Percentiles rank a stretch among this genome's conserved stretches.
Evolutionary conservation across 306 rosid species (phyloP).

Genomic region (Vigna mungo): DNA sequence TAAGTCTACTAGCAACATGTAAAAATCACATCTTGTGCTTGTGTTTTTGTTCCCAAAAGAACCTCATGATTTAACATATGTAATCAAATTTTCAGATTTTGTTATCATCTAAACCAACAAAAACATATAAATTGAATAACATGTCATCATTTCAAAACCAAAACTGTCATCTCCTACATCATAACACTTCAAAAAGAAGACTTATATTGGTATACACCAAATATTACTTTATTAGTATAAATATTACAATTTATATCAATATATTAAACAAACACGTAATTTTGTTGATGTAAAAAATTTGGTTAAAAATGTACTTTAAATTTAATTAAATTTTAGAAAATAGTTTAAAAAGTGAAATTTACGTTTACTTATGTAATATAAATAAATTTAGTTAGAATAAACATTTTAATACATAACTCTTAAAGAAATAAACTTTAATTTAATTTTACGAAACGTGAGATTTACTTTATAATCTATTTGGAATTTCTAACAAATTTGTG

Average conservation of each 20-base stretch:
- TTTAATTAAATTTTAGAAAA: too few relatives aligned
- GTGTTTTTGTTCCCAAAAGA: neutral
- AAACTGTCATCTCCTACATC: neutral
- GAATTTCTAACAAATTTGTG: too few relatives aligned
- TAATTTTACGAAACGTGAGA: too few relatives aligned
- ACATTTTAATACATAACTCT: too few relatives aligned
- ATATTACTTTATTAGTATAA: neutral
- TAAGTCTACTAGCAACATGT: neutral
- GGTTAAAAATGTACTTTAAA: too few relatives aligned
- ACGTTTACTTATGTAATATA: too few relatives aligned
- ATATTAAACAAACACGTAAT: neutral
- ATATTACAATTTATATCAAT: neutral
- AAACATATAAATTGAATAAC: constrained; percentile 20
- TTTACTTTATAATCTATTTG: too few relatives aligned
- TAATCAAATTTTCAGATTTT: constrained; percentile 15
- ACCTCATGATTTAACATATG: neutral
- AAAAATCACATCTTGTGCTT: neutral
- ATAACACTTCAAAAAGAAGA: neutral
- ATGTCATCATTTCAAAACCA: constrained; percentile 18
- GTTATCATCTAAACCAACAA: constrained; percentile 21
- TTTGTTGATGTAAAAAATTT: too few relatives aligned
- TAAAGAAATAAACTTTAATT: too few relatives aligned
- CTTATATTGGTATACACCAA: too few relatives aligned
- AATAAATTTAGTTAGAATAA: too few relatives aligned
- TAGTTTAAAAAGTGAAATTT: too few relatives aligned